These are phyloP conservation scores for Vicia sativa DNA, from an alignment of 306 rosid species.

Conservation along the genomic window DNA sequence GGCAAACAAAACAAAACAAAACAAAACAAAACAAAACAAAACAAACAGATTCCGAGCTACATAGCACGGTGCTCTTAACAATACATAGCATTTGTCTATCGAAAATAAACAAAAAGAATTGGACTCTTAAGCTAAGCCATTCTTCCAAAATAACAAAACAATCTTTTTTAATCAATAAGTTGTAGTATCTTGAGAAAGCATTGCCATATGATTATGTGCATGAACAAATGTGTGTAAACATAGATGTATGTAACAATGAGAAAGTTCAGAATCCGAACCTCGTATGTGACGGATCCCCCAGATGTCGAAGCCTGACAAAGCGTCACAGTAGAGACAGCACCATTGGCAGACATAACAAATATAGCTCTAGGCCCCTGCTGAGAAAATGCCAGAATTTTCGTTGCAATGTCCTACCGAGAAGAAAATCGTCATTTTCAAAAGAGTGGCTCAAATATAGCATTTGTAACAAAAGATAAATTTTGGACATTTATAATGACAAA, in stretches of 20 bases:
- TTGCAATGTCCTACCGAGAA: slow-evolving; percentile 72
- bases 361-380: slow-evolving; percentile 88
- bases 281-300: slow-evolving; percentile 90
- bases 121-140: no score
- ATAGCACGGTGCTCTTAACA: no score
- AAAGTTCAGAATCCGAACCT: slow-evolving; percentile 59
- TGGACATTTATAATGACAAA: neutral
- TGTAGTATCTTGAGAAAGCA: no score
- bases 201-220: no score
- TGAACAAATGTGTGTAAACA: neutral
- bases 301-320: slow-evolving; percentile 90
- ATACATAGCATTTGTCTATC: no score
- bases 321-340: slow-evolving; percentile 89
- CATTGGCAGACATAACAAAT: slow-evolving; percentile 86
- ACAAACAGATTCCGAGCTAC: no score
- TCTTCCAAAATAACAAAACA: no score
- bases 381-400: slow-evolving; percentile 87
- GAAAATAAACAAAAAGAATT: no score
- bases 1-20: no score
- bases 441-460: neutral
- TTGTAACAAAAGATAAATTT: slow-evolving; percentile 8
- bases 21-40: no score
- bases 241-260: neutral
- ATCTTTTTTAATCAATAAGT: no score
- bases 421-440: slow-evolving; percentile 9